Evolutionary conservation across 2,329 filamentous ascomycete species (phyloP).

Genomic region (Apiospora arundinis): DNA sequence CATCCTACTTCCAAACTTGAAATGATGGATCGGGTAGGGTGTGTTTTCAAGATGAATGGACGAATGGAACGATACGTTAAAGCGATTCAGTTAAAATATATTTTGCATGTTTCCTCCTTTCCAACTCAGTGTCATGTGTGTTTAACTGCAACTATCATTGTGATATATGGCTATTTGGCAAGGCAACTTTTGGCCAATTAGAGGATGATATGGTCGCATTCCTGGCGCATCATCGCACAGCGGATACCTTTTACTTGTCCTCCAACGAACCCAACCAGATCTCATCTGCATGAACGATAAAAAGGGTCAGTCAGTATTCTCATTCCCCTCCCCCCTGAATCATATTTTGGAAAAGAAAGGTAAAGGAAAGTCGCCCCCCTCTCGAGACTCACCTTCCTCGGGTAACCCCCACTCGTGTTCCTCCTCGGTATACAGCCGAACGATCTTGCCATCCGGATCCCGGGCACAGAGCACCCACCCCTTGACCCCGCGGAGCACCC

Average conservation of each 20-base stretch:
- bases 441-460: constrained; percentile 1
- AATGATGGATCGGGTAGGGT: background rate
- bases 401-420: constrained; percentile 8
- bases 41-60: constrained; percentile 6
- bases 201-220: background rate
- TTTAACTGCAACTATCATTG: background rate
- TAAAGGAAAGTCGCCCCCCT: background rate
- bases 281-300: background rate
- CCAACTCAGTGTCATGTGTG: background rate
- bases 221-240: background rate
- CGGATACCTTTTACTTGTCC: background rate
- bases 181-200: background rate
- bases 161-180: background rate
- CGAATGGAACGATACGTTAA: constrained; percentile 8
- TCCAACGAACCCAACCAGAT: background rate
- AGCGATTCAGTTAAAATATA: background rate
- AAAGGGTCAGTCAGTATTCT: background rate
- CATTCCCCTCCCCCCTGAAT: background rate
- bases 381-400: background rate
- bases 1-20: background rate
- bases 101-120: background rate
- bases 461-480: constrained; percentile 7
- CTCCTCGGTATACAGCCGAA: constrained; percentile 4
- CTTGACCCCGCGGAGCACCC: background rate
- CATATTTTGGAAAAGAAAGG: background rate